phyloP scores from a whole-genome alignment of 345 rosid genomes.

The Rhodamnia rubescens region DNA sequence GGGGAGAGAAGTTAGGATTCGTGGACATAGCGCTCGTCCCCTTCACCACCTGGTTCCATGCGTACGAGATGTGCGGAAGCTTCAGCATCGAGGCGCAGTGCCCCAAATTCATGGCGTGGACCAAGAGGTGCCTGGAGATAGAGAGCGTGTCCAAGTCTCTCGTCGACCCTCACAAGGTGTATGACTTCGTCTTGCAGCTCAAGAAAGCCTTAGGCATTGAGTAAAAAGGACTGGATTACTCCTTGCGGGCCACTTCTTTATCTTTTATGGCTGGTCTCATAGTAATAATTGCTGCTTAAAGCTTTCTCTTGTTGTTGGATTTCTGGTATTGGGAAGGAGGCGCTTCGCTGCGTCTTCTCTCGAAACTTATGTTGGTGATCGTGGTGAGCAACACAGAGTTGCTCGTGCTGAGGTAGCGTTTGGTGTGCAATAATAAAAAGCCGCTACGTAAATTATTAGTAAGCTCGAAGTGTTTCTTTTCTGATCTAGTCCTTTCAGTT shows the following conservation, averaged over 20 bases:
- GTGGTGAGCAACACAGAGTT: neutral
- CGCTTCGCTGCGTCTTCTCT: neutral
- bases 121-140: conserved; percentile 25
- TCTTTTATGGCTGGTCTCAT: neutral
- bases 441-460: neutral
- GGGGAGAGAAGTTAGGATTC: conserved; percentile 18
- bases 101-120: conserved; percentile 25
- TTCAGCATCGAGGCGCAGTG: conserved; percentile 19
- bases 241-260: neutral
- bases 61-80: conserved; percentile 14
- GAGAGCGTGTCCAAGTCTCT: conserved; percentile 12
- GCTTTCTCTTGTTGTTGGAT: neutral
- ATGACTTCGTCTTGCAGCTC: neutral
- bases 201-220: neutral
- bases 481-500: neutral
- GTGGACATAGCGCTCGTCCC: conserved; percentile 17
- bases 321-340: neutral
- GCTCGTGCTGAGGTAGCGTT: neutral
- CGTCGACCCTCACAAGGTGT: conserved; percentile 4
- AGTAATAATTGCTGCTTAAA: neutral
- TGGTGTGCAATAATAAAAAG: neutral
- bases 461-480: neutral
- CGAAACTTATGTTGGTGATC: neutral
- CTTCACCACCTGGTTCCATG: conserved; percentile 10
- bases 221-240: neutral